Evolutionary conservation across 2,329 filamentous ascomycete species (phyloP).

Genomic region (Fusarium sp.): DNA sequence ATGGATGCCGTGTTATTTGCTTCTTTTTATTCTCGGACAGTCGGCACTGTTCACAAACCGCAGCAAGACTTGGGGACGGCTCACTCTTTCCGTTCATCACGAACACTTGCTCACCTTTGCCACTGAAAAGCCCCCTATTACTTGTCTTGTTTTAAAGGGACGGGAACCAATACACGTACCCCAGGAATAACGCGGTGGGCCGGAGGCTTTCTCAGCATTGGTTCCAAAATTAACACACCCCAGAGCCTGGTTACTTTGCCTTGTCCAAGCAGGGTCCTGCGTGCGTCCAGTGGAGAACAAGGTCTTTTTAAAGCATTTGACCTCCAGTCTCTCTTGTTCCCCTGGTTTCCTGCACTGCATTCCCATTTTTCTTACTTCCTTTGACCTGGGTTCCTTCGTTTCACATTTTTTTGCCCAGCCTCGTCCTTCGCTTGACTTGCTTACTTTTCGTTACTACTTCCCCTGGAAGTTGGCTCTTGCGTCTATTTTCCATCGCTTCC

Average conservation of each 20-base stretch:
- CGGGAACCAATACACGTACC: neutral
- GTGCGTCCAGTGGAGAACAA: neutral
- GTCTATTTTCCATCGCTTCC: neutral
- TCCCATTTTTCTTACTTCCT: slow-evolving; percentile 5
- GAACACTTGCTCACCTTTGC: neutral
- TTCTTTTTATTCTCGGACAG: neutral
- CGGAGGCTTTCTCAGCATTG: neutral
- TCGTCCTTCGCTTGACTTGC: slow-evolving; percentile 23
- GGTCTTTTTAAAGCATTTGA: neutral
- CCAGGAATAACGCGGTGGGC: neutral
- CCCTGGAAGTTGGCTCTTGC: slow-evolving; percentile 7
- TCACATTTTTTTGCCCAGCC: slow-evolving; percentile 19
- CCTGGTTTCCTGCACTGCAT: slow-evolving; percentile 31
- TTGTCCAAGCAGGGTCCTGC: neutral
- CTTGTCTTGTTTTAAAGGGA: neutral
- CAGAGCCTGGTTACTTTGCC: neutral
- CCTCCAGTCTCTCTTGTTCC: slow-evolving; percentile 5
- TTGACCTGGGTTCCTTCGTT: slow-evolving; percentile 12
- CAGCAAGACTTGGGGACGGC: neutral
- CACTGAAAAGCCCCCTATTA: neutral
- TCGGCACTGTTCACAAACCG: neutral
- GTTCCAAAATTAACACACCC: slow-evolving; percentile 7
- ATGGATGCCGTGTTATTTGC: neutral
- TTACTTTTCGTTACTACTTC: slow-evolving; percentile 1
- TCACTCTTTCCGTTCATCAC: neutral